Evolutionary conservation across 176 grass and related monocot genomes (phyloP), one percentile per base, ranked within the genome.

Genomic region (Cenchrus americanus): DNA sequence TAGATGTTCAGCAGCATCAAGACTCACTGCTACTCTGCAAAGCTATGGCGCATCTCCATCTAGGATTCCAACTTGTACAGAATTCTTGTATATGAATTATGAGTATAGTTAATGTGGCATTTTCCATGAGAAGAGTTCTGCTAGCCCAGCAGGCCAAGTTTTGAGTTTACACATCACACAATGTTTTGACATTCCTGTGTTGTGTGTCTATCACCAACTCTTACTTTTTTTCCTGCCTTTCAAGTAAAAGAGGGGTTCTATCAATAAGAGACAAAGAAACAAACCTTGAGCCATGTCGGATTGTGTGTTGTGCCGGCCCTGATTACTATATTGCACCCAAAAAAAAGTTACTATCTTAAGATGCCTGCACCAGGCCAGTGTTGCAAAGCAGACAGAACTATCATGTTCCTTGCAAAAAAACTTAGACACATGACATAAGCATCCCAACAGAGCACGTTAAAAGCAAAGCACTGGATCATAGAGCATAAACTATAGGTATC

Each of bases 11-110:
- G 76, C 53, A 23, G 8, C 40, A 71, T 52, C n/a, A 69, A 5
- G 50, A 46, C 12, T 76, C 5, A 17, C 55, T 83, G 44, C 63
- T 73, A 26, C 53, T 51, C 50, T 46, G 60, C 80, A 19, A 74
- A 79, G 42, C 41, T 80, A 42, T 26, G 69, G 62, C 37, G 2
- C 5, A 17, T 17, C 12, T 22, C 13, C 49, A 69, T 53, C 82
- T 76, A 76, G 77, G 71, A 30, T 46, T 85, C 47, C 44, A 62
- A 84, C 13, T 81, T 81, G 82, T 89, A 89, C 76, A 85, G 52
- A 85, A 22, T 69, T 76, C 9, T 27, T 89, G 54, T 76, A 85
- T 81, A 66, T 50, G 62, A 34, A 34, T 34, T n/a, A n/a, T 34
- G 32, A 66, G 82, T 41, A 61, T 71, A 17, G 23, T 51, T 73